phyloP scores from a whole-genome alignment of 2,329 filamentous ascomycete genomes.

The Ceratocystis huliohia region DNA sequence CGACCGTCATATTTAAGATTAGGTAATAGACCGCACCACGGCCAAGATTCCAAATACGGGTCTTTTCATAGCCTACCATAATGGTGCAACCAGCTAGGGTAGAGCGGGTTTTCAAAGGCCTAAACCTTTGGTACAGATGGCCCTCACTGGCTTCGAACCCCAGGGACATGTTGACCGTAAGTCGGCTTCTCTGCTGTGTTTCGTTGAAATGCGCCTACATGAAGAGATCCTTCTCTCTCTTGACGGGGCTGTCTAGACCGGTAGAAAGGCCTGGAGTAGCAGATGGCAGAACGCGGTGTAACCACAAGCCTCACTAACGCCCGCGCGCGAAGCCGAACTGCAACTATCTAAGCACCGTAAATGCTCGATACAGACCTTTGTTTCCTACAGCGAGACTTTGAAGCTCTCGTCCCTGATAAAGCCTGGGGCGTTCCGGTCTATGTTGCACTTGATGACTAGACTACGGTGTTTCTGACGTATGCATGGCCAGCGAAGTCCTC shows the following conservation, averaged over 20 bases:
- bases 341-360: constrained; percentile 29
- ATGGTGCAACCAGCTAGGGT: constrained; percentile 57
- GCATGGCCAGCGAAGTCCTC: constrained; percentile 42
- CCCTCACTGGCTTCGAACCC: constrained; percentile 40
- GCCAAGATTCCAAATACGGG: constrained; percentile 32
- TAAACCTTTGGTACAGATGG: constrained; percentile 45
- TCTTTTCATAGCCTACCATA: constrained; percentile 44
- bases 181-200: constrained; percentile 44
- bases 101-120: constrained; percentile 40
- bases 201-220: constrained; percentile 60
- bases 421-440: constrained; percentile 44
- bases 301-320: constrained; percentile 38
- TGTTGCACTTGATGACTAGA: constrained; percentile 50
- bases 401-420: constrained; percentile 39
- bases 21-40: constrained; percentile 55
- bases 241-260: constrained; percentile 43
- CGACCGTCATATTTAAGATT: constrained; percentile 49
- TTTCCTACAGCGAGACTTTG: constrained; percentile 38
- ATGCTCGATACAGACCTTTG: constrained; percentile 37
- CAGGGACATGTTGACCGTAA: constrained; percentile 45
- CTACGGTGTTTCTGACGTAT: constrained; percentile 49
- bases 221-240: constrained; percentile 35
- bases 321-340: constrained; percentile 32
- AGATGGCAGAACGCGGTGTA: constrained; percentile 50
- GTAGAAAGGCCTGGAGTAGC: constrained; percentile 41